Conservation (phyloP, 257 asterid species). For the Thymus mandschuricus region DNA sequence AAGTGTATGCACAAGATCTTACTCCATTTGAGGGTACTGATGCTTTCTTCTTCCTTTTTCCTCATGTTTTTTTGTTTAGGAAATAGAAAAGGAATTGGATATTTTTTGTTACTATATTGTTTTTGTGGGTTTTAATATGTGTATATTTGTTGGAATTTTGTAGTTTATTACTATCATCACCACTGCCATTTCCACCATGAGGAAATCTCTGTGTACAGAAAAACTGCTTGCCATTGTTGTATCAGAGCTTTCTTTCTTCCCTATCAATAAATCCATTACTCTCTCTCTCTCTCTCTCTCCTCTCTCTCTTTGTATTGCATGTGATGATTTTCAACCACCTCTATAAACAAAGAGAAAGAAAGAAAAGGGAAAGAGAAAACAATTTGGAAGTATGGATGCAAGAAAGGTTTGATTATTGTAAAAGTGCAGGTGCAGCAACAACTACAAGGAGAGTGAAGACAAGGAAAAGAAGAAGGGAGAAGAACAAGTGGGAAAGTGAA, state of each 20-base stretch:
- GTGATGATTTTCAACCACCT: constrained; percentile 26
- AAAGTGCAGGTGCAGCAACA: background rate
- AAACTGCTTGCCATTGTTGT: constrained; percentile 49
- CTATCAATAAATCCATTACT: constrained; percentile 38
- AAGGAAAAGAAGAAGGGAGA: constrained; percentile 27
- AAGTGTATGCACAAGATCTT: constrained; percentile 79
- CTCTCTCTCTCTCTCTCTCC: background rate
- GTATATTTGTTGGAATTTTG: constrained; percentile 68
- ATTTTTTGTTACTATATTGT: background rate
- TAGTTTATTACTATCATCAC: constrained; percentile 30
- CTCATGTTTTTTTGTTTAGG: constrained; percentile 36
- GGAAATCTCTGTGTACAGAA: constrained; percentile 57
- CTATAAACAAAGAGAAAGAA: background rate
- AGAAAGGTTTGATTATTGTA: constrained; percentile 21
- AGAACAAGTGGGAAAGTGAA: constrained; percentile 1
- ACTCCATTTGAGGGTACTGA: constrained; percentile 51
- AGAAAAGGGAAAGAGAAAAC: background rate
- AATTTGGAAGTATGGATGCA: constrained; percentile 18
- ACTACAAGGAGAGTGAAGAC: constrained; percentile 29
- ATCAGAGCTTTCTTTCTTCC: constrained; percentile 38
- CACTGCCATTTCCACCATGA: constrained; percentile 37
- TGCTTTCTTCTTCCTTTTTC: background rate
- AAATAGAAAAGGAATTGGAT: constrained; percentile 36
- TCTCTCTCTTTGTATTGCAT: background rate
- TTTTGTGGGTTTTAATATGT: constrained; percentile 41